A percentile compares a stretch with the other conserved stretches of the same genome.
Conservation (phyloP, 768 basidiomycete species). For the Russula virescens region DNA sequence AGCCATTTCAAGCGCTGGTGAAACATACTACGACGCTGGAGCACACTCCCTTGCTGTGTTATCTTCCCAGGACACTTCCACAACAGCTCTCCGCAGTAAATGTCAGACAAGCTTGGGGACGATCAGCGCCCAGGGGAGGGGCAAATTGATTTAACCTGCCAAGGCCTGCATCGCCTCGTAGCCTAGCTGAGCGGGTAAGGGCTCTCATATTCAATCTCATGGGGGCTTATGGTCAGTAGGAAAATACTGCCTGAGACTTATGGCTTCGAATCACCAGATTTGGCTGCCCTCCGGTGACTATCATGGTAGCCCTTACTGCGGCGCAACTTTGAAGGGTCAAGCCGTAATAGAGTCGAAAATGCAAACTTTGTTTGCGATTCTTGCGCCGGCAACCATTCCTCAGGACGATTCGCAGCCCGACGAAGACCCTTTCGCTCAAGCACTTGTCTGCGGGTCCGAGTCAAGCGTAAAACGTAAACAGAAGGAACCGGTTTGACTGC, state of each 20-base stretch:
- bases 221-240: neutral
- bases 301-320: neutral
- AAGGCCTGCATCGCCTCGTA: too few relatives aligned
- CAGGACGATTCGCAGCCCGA: neutral
- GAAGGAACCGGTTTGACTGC: too few relatives aligned
- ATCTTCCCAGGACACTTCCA: too few relatives aligned
- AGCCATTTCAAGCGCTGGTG: too few relatives aligned
- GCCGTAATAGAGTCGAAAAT: too few relatives aligned
- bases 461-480: too few relatives aligned
- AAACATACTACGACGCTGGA: too few relatives aligned
- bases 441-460: neutral
- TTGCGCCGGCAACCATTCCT: too few relatives aligned
- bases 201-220: neutral
- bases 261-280: neutral
- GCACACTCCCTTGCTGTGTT: too few relatives aligned
- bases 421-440: too few relatives aligned
- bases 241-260: too few relatives aligned
- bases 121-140: neutral
- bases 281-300: neutral
- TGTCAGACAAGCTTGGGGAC: neutral
- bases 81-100: neutral
- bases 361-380: too few relatives aligned
- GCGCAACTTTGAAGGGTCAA: neutral
- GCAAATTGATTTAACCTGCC: neutral
- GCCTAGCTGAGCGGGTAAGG: neutral